These are phyloP conservation scores for Aeschynomene evenia DNA, from an alignment of 306 rosid species.

Conservation along the genomic window DNA sequence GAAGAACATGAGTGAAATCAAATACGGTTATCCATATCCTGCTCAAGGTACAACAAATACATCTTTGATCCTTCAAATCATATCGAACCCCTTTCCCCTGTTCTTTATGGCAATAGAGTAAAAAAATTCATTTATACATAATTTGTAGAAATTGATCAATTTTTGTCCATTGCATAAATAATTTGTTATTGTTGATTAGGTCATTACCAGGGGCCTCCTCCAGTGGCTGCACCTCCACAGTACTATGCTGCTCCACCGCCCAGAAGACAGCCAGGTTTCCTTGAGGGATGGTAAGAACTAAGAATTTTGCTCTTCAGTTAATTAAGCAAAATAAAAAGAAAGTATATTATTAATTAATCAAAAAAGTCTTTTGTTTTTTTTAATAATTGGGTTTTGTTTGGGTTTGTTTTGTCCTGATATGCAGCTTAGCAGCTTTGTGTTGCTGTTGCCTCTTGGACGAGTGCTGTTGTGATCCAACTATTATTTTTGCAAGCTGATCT, in stretches of 20 bases:
- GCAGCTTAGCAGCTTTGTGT: slow-evolving; percentile 80
- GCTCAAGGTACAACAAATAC: slow-evolving; percentile 51
- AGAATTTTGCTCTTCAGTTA: slow-evolving; percentile 15
- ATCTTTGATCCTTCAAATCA: not conserved
- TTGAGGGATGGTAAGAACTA: slow-evolving; percentile 72
- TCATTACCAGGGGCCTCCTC: slow-evolving; percentile 65
- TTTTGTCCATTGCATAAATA: slow-evolving; percentile 12
- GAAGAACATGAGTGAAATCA: slow-evolving; percentile 59
- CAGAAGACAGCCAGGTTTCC: slow-evolving; percentile 50
- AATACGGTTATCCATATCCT: slow-evolving; percentile 71
- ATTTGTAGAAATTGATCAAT: slow-evolving; percentile 1
- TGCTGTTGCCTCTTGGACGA: slow-evolving; percentile 82
- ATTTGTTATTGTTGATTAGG: slow-evolving; percentile 33
- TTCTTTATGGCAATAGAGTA: not conserved
- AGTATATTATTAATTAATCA: not conserved
- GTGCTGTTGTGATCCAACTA: slow-evolving; percentile 84
- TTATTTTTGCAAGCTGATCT: slow-evolving; percentile 38
- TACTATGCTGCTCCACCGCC: slow-evolving; percentile 56
- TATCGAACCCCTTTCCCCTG: not conserved
- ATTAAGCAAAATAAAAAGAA: not conserved
- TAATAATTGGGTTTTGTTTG: not conserved
- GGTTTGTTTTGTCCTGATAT: not conserved
- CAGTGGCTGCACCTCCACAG: slow-evolving; percentile 68
- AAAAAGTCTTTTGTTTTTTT: not conserved
- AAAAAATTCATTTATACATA: not conserved